phyloP scores from a whole-genome alignment of 345 rosid species.

The Chamaenerion angustifolium region DNA sequence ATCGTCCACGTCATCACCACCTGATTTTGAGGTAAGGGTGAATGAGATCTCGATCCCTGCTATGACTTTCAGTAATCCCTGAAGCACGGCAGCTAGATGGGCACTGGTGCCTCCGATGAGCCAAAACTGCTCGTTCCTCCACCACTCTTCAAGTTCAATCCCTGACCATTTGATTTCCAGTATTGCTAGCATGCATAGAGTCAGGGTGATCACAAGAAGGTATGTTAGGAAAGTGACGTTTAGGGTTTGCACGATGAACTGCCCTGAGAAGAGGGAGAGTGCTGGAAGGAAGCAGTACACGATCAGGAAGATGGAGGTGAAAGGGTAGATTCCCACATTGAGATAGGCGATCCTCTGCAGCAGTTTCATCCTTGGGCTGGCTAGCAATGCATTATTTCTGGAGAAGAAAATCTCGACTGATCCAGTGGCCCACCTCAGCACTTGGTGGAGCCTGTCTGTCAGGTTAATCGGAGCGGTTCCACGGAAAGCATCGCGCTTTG shows the following conservation, averaged over 20 bases:
- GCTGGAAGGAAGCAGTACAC: slow-evolving; percentile 98
- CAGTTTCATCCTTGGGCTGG: slow-evolving; percentile 74
- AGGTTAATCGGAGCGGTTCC: slow-evolving; percentile 95
- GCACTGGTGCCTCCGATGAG: slow-evolving; percentile 95
- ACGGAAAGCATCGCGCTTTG: slow-evolving; percentile 88
- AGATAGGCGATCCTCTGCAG: slow-evolving; percentile 88
- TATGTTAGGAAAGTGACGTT: slow-evolving; percentile 77
- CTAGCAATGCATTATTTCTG: slow-evolving; percentile 80
- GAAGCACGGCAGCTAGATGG: slow-evolving; percentile 89
- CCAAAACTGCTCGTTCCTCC: slow-evolving; percentile 99
- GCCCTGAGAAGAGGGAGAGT: slow-evolving; percentile 87
- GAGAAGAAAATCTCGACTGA: slow-evolving; percentile 96
- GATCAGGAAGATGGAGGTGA: slow-evolving; percentile 81
- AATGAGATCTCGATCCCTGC: slow-evolving; percentile 92
- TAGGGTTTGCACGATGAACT: slow-evolving; percentile 74
- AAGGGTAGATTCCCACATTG: slow-evolving; percentile 92
- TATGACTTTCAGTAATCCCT: slow-evolving; percentile 70
- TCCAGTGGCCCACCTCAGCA: slow-evolving; percentile 95
- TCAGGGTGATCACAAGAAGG: slow-evolving; percentile 60
- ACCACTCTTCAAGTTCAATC: slow-evolving; percentile 81
- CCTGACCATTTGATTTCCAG: slow-evolving; percentile 98
- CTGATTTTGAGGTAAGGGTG: slow-evolving; percentile 81
- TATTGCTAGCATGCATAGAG: slow-evolving; percentile 62
- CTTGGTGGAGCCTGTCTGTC: slow-evolving; percentile 95
- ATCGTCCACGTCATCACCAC: slow-evolving; percentile 75